Evolutionary conservation across 371 early-diverging fungal species (phyloP), one percentile per base, ranked within the genome.

Genomic region (Mortierella sp.): DNA sequence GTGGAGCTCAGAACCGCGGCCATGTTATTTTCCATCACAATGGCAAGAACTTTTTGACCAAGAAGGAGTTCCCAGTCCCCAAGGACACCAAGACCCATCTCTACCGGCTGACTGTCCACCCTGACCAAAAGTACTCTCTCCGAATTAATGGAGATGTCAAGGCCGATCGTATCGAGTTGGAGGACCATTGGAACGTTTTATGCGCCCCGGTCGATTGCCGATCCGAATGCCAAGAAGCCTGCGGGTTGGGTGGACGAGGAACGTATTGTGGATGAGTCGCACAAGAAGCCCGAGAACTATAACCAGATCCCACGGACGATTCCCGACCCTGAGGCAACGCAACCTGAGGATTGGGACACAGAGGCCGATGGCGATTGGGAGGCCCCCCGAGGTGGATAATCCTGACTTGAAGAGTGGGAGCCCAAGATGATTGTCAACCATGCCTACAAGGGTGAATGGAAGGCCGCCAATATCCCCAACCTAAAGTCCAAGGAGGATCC

Each of bases 21-120:
- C 99, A 99, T 87, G 94, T 97, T 79, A 98, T 98, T 88, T 93
- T 98, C 92, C 93, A 96, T 74, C 97, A 98, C 93, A 92, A 95
- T 81, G 97, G 96, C 89, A 94, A 95, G 90, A 98, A 98, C 90
- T 93, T 97, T 80, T 87, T 96, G 75, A 84, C 90, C 75, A 93
- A 92, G 83, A 93, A 92, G 81, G 87, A 88, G 50, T 85, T 94
- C 53, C 90, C 93, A 69, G 92, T 94, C 19, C 94, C 96, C 77
- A 91, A 88, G 64, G 96, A 96, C 82, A 89, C 90, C 78, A 89
- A 92, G 77, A 94, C 98, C 31, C 95, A 95, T 88, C 90, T 98
- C 44, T 99, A 98, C 92, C 98, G 98, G n/a, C 89, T 99, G 74
- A 91, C 95, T 71, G 93, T 99, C 64, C 93, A 94, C 82, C 96